These are phyloP conservation scores for Ophiorrhiza pumila DNA, from an alignment of 257 asterid species.

Conservation along the genomic window DNA sequence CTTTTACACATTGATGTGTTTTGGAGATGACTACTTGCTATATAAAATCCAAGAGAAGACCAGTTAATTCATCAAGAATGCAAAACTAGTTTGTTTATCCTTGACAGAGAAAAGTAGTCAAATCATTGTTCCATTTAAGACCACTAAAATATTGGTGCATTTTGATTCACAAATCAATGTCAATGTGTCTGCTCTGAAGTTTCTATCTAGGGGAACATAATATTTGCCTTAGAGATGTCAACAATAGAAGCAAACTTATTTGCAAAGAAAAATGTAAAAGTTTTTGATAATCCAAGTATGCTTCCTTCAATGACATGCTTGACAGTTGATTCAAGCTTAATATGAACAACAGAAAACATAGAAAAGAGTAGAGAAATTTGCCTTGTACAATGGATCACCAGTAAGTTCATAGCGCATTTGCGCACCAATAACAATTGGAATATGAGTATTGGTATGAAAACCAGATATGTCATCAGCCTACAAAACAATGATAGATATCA, in stretches of 20 bases:
- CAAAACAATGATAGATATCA: background rate
- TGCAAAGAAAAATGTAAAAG: too few relatives aligned
- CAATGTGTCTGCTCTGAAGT: background rate
- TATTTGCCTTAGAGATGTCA: background rate
- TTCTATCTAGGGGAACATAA: background rate
- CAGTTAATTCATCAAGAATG: too few relatives aligned
- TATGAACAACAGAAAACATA: background rate
- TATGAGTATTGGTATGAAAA: slow-evolving; percentile 83
- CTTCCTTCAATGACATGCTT: too few relatives aligned
- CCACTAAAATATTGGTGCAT: background rate
- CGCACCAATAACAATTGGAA: slow-evolving; percentile 83
- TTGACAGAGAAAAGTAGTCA: too few relatives aligned
- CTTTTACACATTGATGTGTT: too few relatives aligned
- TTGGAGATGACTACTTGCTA: too few relatives aligned
- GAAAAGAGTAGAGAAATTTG: background rate
- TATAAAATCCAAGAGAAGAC: slow-evolving; percentile 4
- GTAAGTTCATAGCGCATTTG: slow-evolving; percentile 94
- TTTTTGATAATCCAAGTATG: too few relatives aligned
- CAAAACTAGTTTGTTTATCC: too few relatives aligned
- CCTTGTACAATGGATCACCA: slow-evolving; percentile 81
- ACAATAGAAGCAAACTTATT: background rate
- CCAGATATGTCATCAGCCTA: slow-evolving; percentile 82
- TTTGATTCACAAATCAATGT: background rate
- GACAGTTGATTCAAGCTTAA: too few relatives aligned
- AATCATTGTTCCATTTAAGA: too few relatives aligned